These are phyloP conservation scores for Lenwebbia sp. DNA, from an alignment of 345 rosid species.

Conservation along the genomic window DNA sequence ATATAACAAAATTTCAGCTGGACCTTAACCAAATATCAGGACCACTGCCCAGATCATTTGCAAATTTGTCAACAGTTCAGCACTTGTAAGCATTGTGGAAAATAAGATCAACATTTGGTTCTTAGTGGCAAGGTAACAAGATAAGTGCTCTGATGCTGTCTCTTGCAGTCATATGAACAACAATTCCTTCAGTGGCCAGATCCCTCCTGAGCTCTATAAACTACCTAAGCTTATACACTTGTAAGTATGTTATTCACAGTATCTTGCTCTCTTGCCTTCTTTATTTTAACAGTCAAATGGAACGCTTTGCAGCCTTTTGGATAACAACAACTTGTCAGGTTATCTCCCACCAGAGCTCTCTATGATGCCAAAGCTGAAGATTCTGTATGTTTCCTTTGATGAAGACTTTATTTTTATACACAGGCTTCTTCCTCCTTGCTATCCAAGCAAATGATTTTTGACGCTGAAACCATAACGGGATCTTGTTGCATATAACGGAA, in stretches of 20 bases:
- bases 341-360: slow-evolving; percentile 68
- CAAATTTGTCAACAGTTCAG: slow-evolving; percentile 47
- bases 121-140: background rate
- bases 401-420: background rate
- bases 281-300: background rate
- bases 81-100: slow-evolving; percentile 62
- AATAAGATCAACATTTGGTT: background rate
- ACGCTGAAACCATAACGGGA: background rate
- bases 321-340: slow-evolving; percentile 86
- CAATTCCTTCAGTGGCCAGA: slow-evolving; percentile 89
- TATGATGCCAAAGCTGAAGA: slow-evolving; percentile 47
- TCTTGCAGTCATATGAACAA: slow-evolving; percentile 91
- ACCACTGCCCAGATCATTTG: slow-evolving; percentile 70
- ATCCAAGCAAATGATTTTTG: background rate
- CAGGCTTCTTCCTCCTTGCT: background rate
- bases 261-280: background rate
- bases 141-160: background rate
- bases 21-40: slow-evolving; percentile 78
- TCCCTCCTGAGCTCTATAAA: slow-evolving; percentile 70
- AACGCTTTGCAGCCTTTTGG: slow-evolving; percentile 66
- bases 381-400: slow-evolving; percentile 45
- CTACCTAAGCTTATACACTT: slow-evolving; percentile 70
- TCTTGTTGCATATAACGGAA: background rate
- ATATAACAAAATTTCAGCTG: slow-evolving; percentile 74
- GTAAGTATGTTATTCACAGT: slow-evolving; percentile 36